Conservation (phyloP, 176 grass and related monocot genomes). For the Elymus sibiricus region DNA sequence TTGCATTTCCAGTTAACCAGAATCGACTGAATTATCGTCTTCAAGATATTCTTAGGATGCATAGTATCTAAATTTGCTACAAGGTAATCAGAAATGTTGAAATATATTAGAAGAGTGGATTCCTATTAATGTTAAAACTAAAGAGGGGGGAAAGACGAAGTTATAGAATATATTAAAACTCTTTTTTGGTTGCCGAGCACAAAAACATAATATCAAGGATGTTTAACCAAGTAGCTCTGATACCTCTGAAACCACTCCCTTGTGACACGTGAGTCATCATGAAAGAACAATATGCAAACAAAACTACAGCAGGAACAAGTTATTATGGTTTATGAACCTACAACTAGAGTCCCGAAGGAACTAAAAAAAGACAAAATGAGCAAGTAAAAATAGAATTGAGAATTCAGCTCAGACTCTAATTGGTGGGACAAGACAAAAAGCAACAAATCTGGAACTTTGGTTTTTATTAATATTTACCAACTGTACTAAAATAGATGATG, state of each 20-base stretch:
- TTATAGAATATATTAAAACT: too few species aligned
- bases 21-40: neutral
- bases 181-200: neutral
- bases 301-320: neutral
- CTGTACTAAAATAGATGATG: neutral
- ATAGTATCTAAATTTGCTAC: neutral
- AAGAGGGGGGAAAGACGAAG: neutral
- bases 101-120: neutral
- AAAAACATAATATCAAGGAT: neutral
- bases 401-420: neutral
- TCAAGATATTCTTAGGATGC: neutral
- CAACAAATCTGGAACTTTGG: neutral
- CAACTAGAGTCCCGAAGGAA: neutral
- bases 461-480: neutral
- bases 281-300: conserved; percentile 8
- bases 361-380: neutral
- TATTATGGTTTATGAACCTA: neutral
- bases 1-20: neutral
- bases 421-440: neutral
- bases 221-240: neutral
- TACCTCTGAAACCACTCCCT: neutral
- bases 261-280: neutral
- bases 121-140: neutral
- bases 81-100: neutral
- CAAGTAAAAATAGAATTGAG: neutral